Base-by-base conservation (phyloP, 139 green algal species). In the Coelastrella sp. region DNA sequence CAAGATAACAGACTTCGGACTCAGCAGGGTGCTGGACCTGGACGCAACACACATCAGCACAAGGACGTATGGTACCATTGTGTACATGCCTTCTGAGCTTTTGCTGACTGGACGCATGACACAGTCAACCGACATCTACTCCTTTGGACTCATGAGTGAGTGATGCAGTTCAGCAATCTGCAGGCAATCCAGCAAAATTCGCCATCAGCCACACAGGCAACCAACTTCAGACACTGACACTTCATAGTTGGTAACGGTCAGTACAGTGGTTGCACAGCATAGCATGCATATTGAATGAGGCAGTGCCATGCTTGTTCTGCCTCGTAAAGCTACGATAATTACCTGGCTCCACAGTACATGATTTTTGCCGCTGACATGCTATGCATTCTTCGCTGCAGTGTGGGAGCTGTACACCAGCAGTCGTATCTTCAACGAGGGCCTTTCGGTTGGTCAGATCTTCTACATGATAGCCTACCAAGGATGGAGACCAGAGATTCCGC, bases 1-100 rank as follows among this genome's bases (percentile, higher is more conserved):
- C 83, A 98, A 98, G 93, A 86, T 96, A 57, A 90, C 90, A 19
- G 96, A 98, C 91, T 97, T 98, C 90, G 96, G 96, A 2, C 93
- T 96, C 22, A 91, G 86, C 81, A 85, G 79, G 74, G 88, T 91
- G 57, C 65, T 91, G 66, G 80, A 86, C 76, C 57, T 86, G 78
- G 88, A 91, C 54, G 78, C 80, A 73, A 86, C 88, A 80, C 87
- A 89, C 71, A 80, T 95, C 71, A 90, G 86, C 47, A 95, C 93
- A 4, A 73, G 86, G 11, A 94, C 90, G 11, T 92, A 93, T 64
- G 93, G 93, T 78, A 95, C 93, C 20, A 87, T 94, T 4, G 79
- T 85, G n/a, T 91, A 94, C 85, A 94, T 94, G 90, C 87, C 93
- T n/a, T 77, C 82, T 3, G 93, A 95, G 92, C 85, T 95, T 74